Evolutionary conservation across 768 basidiomycete species (phyloP).

Genomic region (Fomitopsis pulvina): DNA sequence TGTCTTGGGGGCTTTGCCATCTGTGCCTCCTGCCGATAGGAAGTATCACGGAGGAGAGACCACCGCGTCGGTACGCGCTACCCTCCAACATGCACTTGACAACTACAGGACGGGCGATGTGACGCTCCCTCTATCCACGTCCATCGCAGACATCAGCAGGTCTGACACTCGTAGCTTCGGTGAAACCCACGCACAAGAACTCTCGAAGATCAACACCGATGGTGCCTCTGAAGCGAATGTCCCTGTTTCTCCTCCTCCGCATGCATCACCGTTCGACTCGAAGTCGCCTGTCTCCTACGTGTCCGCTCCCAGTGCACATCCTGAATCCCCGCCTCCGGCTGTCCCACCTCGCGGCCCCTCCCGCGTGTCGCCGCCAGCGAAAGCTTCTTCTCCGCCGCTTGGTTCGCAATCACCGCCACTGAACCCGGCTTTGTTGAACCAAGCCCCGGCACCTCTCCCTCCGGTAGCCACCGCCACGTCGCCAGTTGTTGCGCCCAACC

Average conservation of each 20-base stretch:
- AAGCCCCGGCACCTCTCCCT: slow-evolving; percentile 23
- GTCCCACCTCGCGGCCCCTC: neutral
- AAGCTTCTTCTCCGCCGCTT: slow-evolving; percentile 14
- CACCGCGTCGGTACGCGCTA: slow-evolving; percentile 66
- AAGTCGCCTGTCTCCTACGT: slow-evolving; percentile 4
- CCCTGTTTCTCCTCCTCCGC: slow-evolving; percentile 38
- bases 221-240: slow-evolving; percentile 25
- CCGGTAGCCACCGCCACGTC: slow-evolving; percentile 9
- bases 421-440: slow-evolving; percentile 24
- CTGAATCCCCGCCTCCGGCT: slow-evolving; percentile 20
- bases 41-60: slow-evolving; percentile 52
- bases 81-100: slow-evolving; percentile 74
- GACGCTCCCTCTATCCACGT: slow-evolving; percentile 38
- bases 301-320: slow-evolving; percentile 5
- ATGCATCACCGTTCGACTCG: slow-evolving; percentile 10
- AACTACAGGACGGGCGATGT: slow-evolving; percentile 67
- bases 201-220: slow-evolving; percentile 45
- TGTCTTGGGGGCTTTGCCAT: slow-evolving; percentile 55
- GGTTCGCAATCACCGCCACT: slow-evolving; percentile 18
- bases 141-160: slow-evolving; percentile 51
- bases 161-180: slow-evolving; percentile 81
- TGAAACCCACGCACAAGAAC: slow-evolving; percentile 73
- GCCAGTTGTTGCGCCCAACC: slow-evolving; percentile 24
- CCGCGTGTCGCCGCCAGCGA: neutral
- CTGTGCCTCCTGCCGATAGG: slow-evolving; percentile 51